Base-by-base conservation (phyloP, 345 rosid species). In the Abelmoschus esculentus region DNA sequence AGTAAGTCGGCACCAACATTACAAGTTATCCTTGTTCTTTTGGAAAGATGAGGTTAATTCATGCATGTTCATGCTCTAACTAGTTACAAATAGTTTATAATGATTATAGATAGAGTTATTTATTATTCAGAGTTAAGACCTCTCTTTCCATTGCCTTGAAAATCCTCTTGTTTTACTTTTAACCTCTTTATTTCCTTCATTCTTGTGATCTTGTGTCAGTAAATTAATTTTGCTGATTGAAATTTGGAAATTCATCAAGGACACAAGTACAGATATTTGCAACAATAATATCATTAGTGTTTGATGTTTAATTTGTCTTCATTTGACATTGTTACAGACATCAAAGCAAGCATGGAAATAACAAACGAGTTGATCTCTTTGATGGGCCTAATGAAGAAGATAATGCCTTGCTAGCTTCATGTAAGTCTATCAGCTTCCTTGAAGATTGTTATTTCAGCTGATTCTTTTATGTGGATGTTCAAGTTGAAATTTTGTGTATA, bases 311-410 rank as follows among this genome's bases (percentile, higher is more conserved):
- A 32, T 59, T 44, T 72, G 60, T 50, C 73, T 59, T 74, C 47
- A 58, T 71, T 76, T 12, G 17, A 53, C 66, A 17, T 66, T 71
- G 66, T 55, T 77, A 19, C 87, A 93, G 98, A 74, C 78, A 89
- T 64, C 81, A 92, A 57, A 76, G 91, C 71, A 89, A 82, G 76
- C 84, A 91, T 71, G 98, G 90, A 71, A 89, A 81, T 81, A 87
- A 90, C 72, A 90, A 91, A 80, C 81, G 92, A 74, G 86, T 89
- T 7, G 95, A 93, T 86, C 95, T 93, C 67, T 93, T 93, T 75
- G 96, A 93, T 69, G 96, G 96, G 72, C 89, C 90, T 3, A 77
- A 68, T 32, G 98, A 93, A 77, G 95, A 93, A 80, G 95, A 89
- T 22, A 89, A 93, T 79, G 95, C 80, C 61, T 79, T 93, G 85